These are phyloP conservation scores for Ceratonia siliqua DNA, from an alignment of 306 rosid species.

Conservation along the genomic window DNA sequence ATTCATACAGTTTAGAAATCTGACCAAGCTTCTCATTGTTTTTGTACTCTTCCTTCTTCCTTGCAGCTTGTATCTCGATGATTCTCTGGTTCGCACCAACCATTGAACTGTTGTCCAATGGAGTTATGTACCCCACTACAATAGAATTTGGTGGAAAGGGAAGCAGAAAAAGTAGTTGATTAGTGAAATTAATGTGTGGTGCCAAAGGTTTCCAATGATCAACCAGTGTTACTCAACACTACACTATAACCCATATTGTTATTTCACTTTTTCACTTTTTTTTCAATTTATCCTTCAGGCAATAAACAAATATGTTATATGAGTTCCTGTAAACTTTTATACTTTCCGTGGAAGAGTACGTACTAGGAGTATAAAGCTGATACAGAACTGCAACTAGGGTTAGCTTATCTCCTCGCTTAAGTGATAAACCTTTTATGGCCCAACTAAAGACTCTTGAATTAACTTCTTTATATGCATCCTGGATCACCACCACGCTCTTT, in stretches of 20 bases:
- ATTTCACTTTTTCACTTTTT: background rate
- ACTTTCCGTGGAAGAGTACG: slow-evolving; percentile 46
- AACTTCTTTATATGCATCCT: slow-evolving; percentile 59
- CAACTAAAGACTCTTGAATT: slow-evolving; percentile 46
- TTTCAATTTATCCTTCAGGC: background rate
- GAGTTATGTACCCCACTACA: slow-evolving; percentile 68
- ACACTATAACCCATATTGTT: background rate
- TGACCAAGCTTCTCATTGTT: slow-evolving; percentile 39
- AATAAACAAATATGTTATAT: slow-evolving; percentile 4
- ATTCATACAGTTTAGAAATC: slow-evolving; percentile 47
- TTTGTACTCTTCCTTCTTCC: slow-evolving; percentile 46
- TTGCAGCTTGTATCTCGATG: slow-evolving; percentile 43
- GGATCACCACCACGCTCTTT: slow-evolving; percentile 66
- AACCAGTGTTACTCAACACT: background rate
- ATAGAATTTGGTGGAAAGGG: background rate
- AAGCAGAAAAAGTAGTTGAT: slow-evolving; percentile 1
- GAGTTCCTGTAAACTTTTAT: slow-evolving; percentile 38
- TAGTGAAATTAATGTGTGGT: slow-evolving; percentile 22
- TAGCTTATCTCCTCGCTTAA: slow-evolving; percentile 61
- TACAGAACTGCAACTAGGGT: slow-evolving; percentile 64
- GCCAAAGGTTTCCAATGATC: background rate
- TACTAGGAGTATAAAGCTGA: slow-evolving; percentile 67
- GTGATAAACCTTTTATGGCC: slow-evolving; percentile 51
- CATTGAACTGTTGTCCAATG: slow-evolving; percentile 48
- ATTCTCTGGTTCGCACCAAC: slow-evolving; percentile 52